These are phyloP conservation scores for Tolypocladium ophioglossoides DNA, from an alignment of 2,329 filamentous ascomycete species.

Conservation along the genomic window DNA sequence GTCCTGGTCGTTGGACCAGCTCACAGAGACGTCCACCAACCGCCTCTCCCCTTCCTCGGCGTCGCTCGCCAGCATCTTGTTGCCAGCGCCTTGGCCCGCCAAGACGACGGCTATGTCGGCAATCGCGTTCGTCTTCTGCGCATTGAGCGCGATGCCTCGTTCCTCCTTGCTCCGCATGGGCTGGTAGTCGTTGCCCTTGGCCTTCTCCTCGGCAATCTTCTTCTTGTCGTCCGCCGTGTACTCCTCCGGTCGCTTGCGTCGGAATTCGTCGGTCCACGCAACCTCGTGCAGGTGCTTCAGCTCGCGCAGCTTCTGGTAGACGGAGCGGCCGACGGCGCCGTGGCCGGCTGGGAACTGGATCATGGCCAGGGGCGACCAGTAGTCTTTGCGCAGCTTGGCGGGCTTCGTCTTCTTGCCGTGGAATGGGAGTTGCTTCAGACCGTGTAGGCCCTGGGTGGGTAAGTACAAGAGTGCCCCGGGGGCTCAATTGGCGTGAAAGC, in stretches of 20 bases:
- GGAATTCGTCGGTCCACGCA: slow-evolving; percentile 42
- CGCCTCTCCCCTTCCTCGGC: slow-evolving; percentile 9
- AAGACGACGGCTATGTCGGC: slow-evolving; percentile 54
- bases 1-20: slow-evolving; percentile 40
- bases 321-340: slow-evolving; percentile 44
- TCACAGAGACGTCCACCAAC: slow-evolving; percentile 34
- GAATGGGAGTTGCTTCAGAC: slow-evolving; percentile 49
- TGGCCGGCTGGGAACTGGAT: slow-evolving; percentile 45
- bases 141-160: slow-evolving; percentile 42
- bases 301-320: slow-evolving; percentile 55
- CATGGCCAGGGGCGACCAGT: slow-evolving; percentile 51
- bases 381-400: slow-evolving; percentile 53
- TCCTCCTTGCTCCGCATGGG: slow-evolving; percentile 27
- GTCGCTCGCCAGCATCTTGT: slow-evolving; percentile 26
- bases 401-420: slow-evolving; percentile 59
- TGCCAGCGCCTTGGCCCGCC: slow-evolving; percentile 39
- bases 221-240: slow-evolving; percentile 22
- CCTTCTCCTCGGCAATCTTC: slow-evolving; percentile 18
- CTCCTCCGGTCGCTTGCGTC: slow-evolving; percentile 25
- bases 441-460: slow-evolving; percentile 24
- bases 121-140: slow-evolving; percentile 50
- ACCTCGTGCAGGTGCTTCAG: slow-evolving; percentile 53
- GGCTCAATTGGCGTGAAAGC: slow-evolving; percentile 8
- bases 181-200: slow-evolving; percentile 19
- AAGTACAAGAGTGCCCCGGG: background rate